Base-by-base conservation (phyloP, 2,329 filamentous ascomycete genomes). In the Calonectria naviculata region DNA sequence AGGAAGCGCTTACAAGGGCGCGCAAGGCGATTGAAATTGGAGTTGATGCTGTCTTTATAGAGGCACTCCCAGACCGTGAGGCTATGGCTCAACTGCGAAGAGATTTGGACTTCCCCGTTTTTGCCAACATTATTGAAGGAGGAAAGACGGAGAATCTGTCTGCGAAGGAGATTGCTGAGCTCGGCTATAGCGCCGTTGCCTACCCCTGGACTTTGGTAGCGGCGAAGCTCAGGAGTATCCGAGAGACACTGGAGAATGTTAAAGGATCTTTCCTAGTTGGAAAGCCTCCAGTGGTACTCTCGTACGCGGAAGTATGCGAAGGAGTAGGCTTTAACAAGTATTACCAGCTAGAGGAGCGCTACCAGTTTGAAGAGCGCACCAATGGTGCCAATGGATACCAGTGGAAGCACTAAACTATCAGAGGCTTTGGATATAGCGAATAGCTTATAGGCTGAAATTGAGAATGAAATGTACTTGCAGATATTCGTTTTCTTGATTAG, bases 131-230 rank as follows among this genome's bases (percentile, higher is more conserved):
- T 65, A 80, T 80, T 34, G 80, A 83, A 66, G 82, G 78, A 10
- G 82, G 78, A 19, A 80, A 79, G 75, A 83, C 80, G 1, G 80
- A 82, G 72, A 83, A 81, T 12, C 70, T 83, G 7, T 82, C 81
- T 1, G 80, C 80, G 0, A 78, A 80, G 41, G 80, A 82, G 5
- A 73, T 82, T 13, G 80, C 78, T 0, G 78, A 78, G 66, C 60
- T 87, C 17, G 85, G 85, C 0, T 86, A 83, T 61, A 80, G 81
- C 28, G 81, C 80, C 1, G 85, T 86, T 1, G 84, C 83, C 0
- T 87, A 87, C 67, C 84, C 84, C 0, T 86, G 83, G 83, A 85
- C 83, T 1, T 76, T 87, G 46, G 84, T 86, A 2, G 85, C 85
- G 5, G 84, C 84, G 2, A 83, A 84, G 61, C 62, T 86, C 6